Percentiles rank a stretch among this genome's conserved stretches.
Conservation (phyloP, 2,329 filamentous ascomycete species). For the Cryphonectria carpinicola region DNA sequence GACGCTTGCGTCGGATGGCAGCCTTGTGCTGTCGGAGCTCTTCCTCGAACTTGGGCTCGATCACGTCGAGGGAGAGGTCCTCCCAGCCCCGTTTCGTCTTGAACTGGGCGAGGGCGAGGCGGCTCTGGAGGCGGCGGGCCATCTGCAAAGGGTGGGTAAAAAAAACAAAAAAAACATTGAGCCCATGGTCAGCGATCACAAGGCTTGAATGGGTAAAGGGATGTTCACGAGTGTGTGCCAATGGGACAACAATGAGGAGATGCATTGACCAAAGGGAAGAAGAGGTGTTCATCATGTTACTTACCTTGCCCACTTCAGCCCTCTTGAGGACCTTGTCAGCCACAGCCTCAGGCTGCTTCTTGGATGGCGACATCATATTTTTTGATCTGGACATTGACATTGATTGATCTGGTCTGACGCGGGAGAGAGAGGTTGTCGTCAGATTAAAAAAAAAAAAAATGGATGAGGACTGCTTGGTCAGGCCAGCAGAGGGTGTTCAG, state of each 20-base stretch:
- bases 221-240: neutral
- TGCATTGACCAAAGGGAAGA: neutral
- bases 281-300: constrained; percentile 33
- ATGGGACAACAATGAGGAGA: constrained; percentile 11
- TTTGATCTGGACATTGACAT: constrained; percentile 35
- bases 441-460: neutral
- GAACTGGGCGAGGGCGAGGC: constrained; percentile 92
- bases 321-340: constrained; percentile 72
- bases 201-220: constrained; percentile 19
- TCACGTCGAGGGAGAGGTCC: constrained; percentile 81
- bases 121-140: constrained; percentile 88
- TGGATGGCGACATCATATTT: constrained; percentile 64
- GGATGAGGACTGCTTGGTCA: neutral
- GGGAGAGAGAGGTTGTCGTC: constrained; percentile 15
- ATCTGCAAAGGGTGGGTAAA: constrained; percentile 62
- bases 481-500: constrained; percentile 1
- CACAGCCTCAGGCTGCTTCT: constrained; percentile 66
- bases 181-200: constrained; percentile 25
- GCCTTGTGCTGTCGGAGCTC: constrained; percentile 53
- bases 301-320: constrained; percentile 76
- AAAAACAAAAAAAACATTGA: neutral
- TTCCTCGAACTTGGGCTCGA: constrained; percentile 83
- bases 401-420: constrained; percentile 5
- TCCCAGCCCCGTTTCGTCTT: constrained; percentile 97
- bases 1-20: constrained; percentile 64